Conservation (phyloP, 345 rosid genomes). For the Gossypium raimondii region DNA sequence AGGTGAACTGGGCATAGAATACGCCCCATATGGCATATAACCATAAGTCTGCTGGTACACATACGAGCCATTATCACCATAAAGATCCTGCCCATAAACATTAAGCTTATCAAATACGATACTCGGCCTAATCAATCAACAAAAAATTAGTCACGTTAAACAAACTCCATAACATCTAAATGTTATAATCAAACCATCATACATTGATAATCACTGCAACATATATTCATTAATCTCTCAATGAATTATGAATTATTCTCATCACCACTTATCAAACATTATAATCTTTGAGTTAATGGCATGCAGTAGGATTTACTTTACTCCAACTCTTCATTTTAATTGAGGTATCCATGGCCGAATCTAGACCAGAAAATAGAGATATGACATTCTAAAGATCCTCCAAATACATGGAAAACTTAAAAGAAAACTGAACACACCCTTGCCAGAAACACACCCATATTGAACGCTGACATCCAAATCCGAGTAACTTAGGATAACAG, state of each 20-base stretch:
- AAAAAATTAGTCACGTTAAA: neutral
- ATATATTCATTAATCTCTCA: neutral
- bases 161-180: neutral
- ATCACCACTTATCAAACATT: neutral
- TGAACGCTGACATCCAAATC: neutral
- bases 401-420: neutral
- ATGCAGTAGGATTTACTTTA: neutral
- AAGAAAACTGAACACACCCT: neutral
- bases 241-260: neutral
- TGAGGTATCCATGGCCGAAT: neutral
- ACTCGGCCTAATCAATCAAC: neutral
- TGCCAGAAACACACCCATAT: neutral
- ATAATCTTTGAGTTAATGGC: neutral
- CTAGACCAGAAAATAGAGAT: neutral
- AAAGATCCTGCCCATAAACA: conserved; percentile 31
- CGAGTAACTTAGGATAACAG: neutral
- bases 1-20: conserved; percentile 33
- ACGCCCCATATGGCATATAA: conserved; percentile 44
- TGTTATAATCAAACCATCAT: neutral
- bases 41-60: conserved; percentile 40
- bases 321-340: neutral
- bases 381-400: neutral
- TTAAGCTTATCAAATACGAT: conserved; percentile 14
- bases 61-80: conserved; percentile 37
- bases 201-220: neutral